phyloP scores from a whole-genome alignment of 345 rosid species.

The Pistacia integerrima region DNA sequence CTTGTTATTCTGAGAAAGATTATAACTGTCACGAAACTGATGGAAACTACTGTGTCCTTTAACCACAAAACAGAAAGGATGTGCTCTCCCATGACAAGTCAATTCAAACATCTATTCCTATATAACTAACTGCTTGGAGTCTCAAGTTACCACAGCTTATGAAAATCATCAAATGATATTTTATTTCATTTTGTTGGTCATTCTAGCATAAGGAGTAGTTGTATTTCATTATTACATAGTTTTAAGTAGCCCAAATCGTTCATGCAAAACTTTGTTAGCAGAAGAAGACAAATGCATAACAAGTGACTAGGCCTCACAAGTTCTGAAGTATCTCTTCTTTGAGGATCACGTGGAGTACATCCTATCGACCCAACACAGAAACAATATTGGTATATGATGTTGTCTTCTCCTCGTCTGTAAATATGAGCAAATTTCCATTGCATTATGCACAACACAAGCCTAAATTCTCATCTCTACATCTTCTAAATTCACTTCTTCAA shows the following conservation, averaged over 20 bases:
- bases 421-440: neutral
- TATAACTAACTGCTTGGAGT: no score
- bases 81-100: no score
- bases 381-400: neutral
- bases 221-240: neutral
- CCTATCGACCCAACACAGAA: slow-evolving; percentile 3
- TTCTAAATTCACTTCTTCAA: neutral
- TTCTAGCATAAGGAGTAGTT: neutral
- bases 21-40: no score
- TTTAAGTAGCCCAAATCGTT: neutral
- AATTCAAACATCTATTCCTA: no score
- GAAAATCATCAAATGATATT: neutral
- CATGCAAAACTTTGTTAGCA: neutral
- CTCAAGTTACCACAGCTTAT: neutral
- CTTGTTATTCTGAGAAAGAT: no score
- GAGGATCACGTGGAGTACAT: slow-evolving; percentile 8
- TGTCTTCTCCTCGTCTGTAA: neutral
- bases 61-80: no score
- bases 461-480: neutral
- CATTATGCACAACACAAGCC: neutral
- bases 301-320: neutral
- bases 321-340: neutral
- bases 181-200: neutral
- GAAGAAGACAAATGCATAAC: slow-evolving; percentile 2
- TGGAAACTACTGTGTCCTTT: no score